Percentiles rank a stretch among this genome's conserved stretches.
phyloP scores from a whole-genome alignment of 2,329 filamentous ascomycete species.

The Penicillium concentricum region DNA sequence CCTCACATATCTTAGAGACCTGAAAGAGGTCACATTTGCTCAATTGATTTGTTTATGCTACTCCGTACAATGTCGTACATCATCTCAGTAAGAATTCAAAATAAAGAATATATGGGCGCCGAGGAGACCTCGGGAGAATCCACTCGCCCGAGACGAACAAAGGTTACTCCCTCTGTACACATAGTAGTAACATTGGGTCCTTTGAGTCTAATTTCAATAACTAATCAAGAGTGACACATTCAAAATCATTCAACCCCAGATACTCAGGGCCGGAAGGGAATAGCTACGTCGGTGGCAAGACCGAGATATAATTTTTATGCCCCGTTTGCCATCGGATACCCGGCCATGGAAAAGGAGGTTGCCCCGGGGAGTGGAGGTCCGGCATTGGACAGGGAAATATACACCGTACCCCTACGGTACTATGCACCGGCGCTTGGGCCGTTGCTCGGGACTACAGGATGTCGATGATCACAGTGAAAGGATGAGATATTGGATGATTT shows the following conservation, averaged over 20 bases:
- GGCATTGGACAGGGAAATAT: slow-evolving; percentile 24
- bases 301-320: slow-evolving; percentile 2
- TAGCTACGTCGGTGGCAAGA: slow-evolving; percentile 13
- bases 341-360: slow-evolving; percentile 29
- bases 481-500: not conserved
- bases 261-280: not conserved
- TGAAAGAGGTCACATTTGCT: not conserved
- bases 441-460: slow-evolving; percentile 24
- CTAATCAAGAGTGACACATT: not conserved
- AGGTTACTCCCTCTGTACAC: not conserved
- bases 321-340: slow-evolving; percentile 29
- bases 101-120: not conserved
- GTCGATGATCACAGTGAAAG: not conserved
- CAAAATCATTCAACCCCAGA: not conserved
- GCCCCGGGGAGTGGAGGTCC: slow-evolving; percentile 24
- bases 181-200: not conserved
- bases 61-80: not conserved
- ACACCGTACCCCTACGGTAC: slow-evolving; percentile 19
- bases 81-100: not conserved
- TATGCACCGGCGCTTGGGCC: slow-evolving; percentile 16
- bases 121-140: not conserved
- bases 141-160: not conserved
- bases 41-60: not conserved
- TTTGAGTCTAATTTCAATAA: not conserved
- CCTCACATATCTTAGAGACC: not conserved